Evolutionary conservation across 1,284 basidiomycete species (phyloP), one percentile per base, ranked within the genome.

Genomic region (Tylopilus orsonianus): DNA sequence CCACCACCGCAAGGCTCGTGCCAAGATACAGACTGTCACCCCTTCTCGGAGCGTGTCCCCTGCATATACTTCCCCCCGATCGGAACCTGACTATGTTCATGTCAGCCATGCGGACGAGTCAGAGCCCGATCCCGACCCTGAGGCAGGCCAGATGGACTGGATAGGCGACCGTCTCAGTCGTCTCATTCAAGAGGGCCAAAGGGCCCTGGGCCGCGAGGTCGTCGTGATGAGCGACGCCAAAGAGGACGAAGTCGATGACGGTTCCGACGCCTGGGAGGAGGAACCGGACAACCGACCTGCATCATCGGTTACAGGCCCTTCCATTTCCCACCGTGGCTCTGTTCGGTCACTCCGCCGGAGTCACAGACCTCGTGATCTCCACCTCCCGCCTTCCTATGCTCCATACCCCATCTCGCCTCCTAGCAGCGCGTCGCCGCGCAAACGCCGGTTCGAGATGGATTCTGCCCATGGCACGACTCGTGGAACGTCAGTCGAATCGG

Each of bases 211-310:
- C 13, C 72, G 75, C 22, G 85, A 89, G 61, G 73, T 90, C 19
- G 87, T 90, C 5, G 78, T 90, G 7, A 79, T 80, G 75, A 81
- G 79, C 53, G 87, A 90, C 40, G 71, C 74, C 7, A 72, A 80
- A 48, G 85, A 87, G 56, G 87, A 89, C 53, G 83, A 81, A 57
- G 75, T 81, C 8, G 87, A 88, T 49, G 85, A 89, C 59, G 86
- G 83, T 2, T 74, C 70, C n/a, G 85, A 79, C 4, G 74, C 70
- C 4, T 89, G 86, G 87, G 79, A 78, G 41, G 83, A 85, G 45
- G 80, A 83, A 40, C 72, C 72, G 13, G 44, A 26, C 20, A 29
- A 48, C 43, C 38, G 35, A 10, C 19, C 8, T 10, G 12, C 32
- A 23, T 34, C 38, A 14, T 33, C 41, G 13, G 55, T 46, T 27